Conservation (phyloP, 2,329 filamentous ascomycete genomes). For the Helicocarpus griseus region DNA sequence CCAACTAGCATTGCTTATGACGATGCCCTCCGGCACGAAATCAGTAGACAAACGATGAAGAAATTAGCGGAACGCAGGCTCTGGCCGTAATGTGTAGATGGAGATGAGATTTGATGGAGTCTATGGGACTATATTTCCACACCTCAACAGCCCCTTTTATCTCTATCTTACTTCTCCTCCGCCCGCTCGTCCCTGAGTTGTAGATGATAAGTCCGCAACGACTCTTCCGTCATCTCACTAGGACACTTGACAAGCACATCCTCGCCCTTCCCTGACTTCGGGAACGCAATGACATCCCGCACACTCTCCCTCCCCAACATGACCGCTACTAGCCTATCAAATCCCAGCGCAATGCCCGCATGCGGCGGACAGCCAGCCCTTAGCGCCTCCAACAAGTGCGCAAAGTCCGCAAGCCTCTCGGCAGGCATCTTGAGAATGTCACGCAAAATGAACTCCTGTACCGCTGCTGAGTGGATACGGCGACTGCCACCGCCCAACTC, state of each 20-base stretch:
- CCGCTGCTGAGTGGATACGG: slow-evolving; percentile 73
- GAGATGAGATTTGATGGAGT: too few relatives aligned
- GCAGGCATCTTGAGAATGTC: slow-evolving; percentile 71
- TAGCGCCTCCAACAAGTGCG: slow-evolving; percentile 74
- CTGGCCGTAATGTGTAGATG: background rate
- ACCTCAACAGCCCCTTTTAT: too few relatives aligned
- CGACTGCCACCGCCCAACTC: slow-evolving; percentile 89
- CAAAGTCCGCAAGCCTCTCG: slow-evolving; percentile 66
- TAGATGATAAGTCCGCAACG: slow-evolving; percentile 52
- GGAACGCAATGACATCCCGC: slow-evolving; percentile 91
- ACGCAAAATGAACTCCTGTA: slow-evolving; percentile 78
- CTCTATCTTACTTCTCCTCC: background rate
- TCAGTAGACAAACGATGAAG: background rate
- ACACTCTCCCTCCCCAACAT: slow-evolving; percentile 69
- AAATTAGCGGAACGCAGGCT: background rate
- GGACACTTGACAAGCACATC: slow-evolving; percentile 77
- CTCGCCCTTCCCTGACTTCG: slow-evolving; percentile 83
- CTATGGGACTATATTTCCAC: too few relatives aligned
- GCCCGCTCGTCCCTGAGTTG: slow-evolving; percentile 19
- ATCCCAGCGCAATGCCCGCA: slow-evolving; percentile 84
- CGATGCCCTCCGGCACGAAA: background rate
- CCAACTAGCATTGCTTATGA: background rate
- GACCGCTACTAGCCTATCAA: slow-evolving; percentile 75
- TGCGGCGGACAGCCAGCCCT: slow-evolving; percentile 85
- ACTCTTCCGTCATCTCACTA: slow-evolving; percentile 52